Evolutionary conservation across 2,329 filamentous ascomycete genomes (phyloP), one percentile per base, ranked within the genome.

Genomic region (Cytospora chrysosperma): DNA sequence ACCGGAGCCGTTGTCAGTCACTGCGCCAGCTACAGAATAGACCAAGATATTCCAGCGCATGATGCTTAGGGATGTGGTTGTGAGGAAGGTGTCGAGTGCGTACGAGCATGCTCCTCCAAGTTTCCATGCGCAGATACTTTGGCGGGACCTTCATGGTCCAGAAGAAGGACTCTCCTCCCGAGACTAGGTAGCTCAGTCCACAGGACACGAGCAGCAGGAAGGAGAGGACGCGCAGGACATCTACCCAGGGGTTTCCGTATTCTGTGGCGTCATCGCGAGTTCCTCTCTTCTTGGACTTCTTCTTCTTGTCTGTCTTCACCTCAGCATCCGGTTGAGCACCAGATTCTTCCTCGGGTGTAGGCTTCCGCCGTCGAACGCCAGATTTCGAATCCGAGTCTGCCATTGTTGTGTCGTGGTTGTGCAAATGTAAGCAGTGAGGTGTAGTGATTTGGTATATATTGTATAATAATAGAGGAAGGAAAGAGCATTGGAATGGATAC

Each of bases 101-200:
- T 79, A 92, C 89, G 63, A 88, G 72, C 71, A 86, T 84, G 34
- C 78, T 75, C 71, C 84, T 84, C 77, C 92, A 83, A 71, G 81
- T 78, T 70, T 84, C 75, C 71, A 82, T 47, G 73, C 81, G 72
- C 77, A 88, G 71, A 79, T 89, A 87, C 78, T 88, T 70, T 76
- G 90, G 77, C 76, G 81, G 78, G 79, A 88, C 68, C 81, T 79
- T 77, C 72, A 83, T 75, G 67, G 80, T 87, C 89, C 90, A 95
- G 63, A 87, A 82, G 67, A 88, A 81, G 64, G 85, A 88, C 72
- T 91, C 85, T 66, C 89, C 89, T 66, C 83, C 81, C 52, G 89
- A 92, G 69, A 91, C 81, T 67, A 93, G 85, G 76, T 93, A 94
- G 77, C 90, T 93, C 61, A 93, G 79, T 21, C 84, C 87, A 70